A percentile compares a stretch with the other conserved stretches of the same genome.
These are phyloP conservation scores for Coemansia asiatica DNA, from an alignment of 192 early-diverging fungal genomes.

Conservation along the genomic window DNA sequence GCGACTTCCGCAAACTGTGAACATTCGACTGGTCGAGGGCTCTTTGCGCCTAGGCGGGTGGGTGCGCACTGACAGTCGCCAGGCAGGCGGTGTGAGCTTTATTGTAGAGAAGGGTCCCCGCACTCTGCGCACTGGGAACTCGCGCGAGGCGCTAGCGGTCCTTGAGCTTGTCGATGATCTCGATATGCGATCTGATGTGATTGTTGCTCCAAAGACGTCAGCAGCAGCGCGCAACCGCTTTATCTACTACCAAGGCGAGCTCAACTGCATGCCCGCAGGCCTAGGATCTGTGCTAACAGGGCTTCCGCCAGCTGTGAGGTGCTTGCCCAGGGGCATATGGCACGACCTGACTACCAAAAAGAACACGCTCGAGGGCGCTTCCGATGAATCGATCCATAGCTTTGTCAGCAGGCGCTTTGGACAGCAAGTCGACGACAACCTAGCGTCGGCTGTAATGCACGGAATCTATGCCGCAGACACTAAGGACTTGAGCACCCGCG, in stretches of 20 bases:
- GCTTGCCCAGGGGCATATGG: slow-evolving; percentile 59
- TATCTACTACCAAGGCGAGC: slow-evolving; percentile 68
- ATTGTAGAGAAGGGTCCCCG: slow-evolving; percentile 82
- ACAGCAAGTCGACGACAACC: slow-evolving; percentile 67
- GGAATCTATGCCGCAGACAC: slow-evolving; percentile 93
- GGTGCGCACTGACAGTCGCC: slow-evolving; percentile 67
- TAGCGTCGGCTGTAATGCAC: slow-evolving; percentile 87
- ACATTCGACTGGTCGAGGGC: slow-evolving; percentile 75
- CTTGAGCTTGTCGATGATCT: slow-evolving; percentile 78
- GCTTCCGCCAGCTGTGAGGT: slow-evolving; percentile 59
- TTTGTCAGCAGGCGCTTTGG: slow-evolving; percentile 83
- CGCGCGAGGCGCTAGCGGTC: slow-evolving; percentile 65
- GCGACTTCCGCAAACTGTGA: slow-evolving; percentile 38
- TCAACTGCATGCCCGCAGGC: slow-evolving; percentile 69
- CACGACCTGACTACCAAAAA: slow-evolving; percentile 24
- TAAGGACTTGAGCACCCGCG: slow-evolving; percentile 70
- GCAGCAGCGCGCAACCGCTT: slow-evolving; percentile 79
- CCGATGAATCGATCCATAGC: slow-evolving; percentile 82
- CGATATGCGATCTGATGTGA: slow-evolving; percentile 59
- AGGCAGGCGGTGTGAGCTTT: slow-evolving; percentile 36
- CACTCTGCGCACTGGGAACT: slow-evolving; percentile 72
- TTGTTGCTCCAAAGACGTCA: slow-evolving; percentile 63
- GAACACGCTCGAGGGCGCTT: slow-evolving; percentile 5
- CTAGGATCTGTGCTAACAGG: slow-evolving; percentile 54
- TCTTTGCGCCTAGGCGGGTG: slow-evolving; percentile 79